A percentile compares a stretch with the other conserved stretches of the same genome.
These are phyloP conservation scores for Candida koratica DNA, from an alignment of 805 yeast genomes.

Conservation along the genomic window DNA sequence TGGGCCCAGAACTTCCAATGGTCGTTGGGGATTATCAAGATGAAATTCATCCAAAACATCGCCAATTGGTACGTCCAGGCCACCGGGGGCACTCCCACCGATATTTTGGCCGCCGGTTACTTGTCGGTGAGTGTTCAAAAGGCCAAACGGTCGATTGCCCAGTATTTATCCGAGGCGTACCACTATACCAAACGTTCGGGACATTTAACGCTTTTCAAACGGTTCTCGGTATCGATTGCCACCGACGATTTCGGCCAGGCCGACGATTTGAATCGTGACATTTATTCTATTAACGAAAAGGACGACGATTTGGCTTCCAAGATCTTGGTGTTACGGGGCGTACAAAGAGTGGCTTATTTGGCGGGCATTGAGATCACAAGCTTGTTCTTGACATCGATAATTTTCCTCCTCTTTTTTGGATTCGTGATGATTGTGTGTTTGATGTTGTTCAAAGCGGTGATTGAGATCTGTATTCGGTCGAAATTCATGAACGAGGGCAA, in stretches of 20 bases:
- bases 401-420: slow-evolving; percentile 75
- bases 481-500: slow-evolving; percentile 58
- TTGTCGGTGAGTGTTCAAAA: slow-evolving; percentile 86
- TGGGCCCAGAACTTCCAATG: slow-evolving; percentile 97
- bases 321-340: slow-evolving; percentile 82
- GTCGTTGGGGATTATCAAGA: slow-evolving; percentile 88
- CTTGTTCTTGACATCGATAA: slow-evolving; percentile 80
- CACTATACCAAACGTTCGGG: slow-evolving; percentile 10
- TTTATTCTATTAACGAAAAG: slow-evolving; percentile 73
- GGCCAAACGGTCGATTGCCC: slow-evolving; percentile 25
- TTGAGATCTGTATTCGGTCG: slow-evolving; percentile 59
- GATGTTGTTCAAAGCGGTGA: slow-evolving; percentile 62
- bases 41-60: slow-evolving; percentile 72
- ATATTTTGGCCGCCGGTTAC: slow-evolving; percentile 60
- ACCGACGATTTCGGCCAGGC: slow-evolving; percentile 45
- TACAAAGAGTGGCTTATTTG: slow-evolving; percentile 82
- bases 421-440: slow-evolving; percentile 55
- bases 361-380: slow-evolving; percentile 84
- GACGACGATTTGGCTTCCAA: slow-evolving; percentile 55
- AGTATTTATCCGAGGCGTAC: slow-evolving; percentile 15
- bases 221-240: slow-evolving; percentile 25
- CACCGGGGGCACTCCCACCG: slow-evolving; percentile 87
- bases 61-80: slow-evolving; percentile 94
- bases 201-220: slow-evolving; percentile 15
- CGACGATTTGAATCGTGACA: slow-evolving; percentile 38